Conservation (phyloP, 352 stramenopile species). For the Pythium chondricola region DNA sequence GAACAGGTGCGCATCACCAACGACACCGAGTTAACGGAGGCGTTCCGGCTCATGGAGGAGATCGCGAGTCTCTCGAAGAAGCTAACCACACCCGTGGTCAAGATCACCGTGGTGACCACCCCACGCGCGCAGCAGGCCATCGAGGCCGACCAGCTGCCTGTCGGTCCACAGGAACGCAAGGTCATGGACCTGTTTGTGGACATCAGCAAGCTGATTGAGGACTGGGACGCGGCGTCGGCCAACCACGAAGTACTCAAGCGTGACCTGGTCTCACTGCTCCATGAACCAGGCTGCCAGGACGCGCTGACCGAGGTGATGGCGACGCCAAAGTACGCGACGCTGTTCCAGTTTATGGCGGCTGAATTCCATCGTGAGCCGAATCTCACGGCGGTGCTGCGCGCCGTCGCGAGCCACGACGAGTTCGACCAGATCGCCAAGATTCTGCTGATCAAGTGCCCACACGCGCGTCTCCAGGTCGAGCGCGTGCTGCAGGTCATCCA, state of each 20-base stretch:
- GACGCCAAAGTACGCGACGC: slow-evolving; percentile 50
- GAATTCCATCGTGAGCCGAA: slow-evolving; percentile 53
- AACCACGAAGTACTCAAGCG: slow-evolving; percentile 61
- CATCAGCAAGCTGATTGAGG: slow-evolving; percentile 67
- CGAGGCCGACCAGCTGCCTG: slow-evolving; percentile 28
- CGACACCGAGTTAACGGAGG: slow-evolving; percentile 70
- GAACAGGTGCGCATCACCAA: slow-evolving; percentile 82
- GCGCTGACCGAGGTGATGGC: slow-evolving; percentile 70
- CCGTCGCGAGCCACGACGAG: slow-evolving; percentile 37
- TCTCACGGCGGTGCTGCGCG: slow-evolving; percentile 48
- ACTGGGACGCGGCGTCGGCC: slow-evolving; percentile 46
- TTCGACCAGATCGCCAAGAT: slow-evolving; percentile 72
- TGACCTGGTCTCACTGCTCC: slow-evolving; percentile 63
- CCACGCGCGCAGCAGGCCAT: slow-evolving; percentile 25
- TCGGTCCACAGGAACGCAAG: slow-evolving; percentile 52
- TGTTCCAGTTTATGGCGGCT: slow-evolving; percentile 58
- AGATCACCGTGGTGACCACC: slow-evolving; percentile 55
- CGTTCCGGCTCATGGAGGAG: slow-evolving; percentile 71
- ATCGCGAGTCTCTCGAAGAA: slow-evolving; percentile 41
- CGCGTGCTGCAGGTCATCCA: slow-evolving; percentile 68
- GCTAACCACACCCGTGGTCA: slow-evolving; percentile 42
- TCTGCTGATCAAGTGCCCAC: slow-evolving; percentile 65
- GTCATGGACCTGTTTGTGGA: slow-evolving; percentile 70
- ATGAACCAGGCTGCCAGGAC: slow-evolving; percentile 69
- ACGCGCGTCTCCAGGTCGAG: slow-evolving; percentile 65